Evolutionary conservation across 192 early-diverging fungal species (phyloP), one percentile per base, ranked within the genome.

Genomic region (Coemansia brasiliensis): DNA sequence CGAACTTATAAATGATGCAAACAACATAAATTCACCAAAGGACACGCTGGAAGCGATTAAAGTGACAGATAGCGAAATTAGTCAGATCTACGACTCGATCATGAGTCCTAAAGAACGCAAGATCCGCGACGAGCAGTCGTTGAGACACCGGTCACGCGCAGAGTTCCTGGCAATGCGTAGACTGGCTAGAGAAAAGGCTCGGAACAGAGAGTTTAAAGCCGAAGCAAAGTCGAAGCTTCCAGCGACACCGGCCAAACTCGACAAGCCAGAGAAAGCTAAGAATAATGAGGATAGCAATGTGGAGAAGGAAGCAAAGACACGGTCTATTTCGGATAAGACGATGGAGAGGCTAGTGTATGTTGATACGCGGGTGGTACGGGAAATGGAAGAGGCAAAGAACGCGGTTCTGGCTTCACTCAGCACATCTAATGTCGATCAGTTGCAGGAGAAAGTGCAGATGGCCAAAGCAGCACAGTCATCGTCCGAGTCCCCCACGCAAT

Each of bases 271-370:
- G 20, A 39, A 18, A 39, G 52, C 17, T 6, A 21, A 20, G 5
- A 37, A 37, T 27, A 18, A 35, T 5, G 21, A 39, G 17, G 29
- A 55, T 20, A 24, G n/a, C n/a, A n/a, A 27, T 4, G 18, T 35
- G 9, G 16, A 55, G 25, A 39, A 59, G 39, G 27, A 48, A 10
- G 39, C 39, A 3, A 51, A 49, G 3, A 32, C 50, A 3, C 52
- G 44, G 2, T 22, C 67, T 0, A 63, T 77, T 35, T 66, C 67
- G 13, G 67, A 77, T 3, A 59, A 58, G 56, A 49, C 61, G 1
- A 67, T 77, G 74, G 74, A 77, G 46, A 46, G 58, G 54, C 64
- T 77, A 48, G 50, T 70, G 3, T 77, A 70, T 27, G 55, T 77
- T 27, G 67, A 77, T 32, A 77, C 74, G 7, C 67, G 74, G 15